Evolutionary conservation across 192 early-diverging fungal species (phyloP).

Genomic region (Linnemannia exigua): DNA sequence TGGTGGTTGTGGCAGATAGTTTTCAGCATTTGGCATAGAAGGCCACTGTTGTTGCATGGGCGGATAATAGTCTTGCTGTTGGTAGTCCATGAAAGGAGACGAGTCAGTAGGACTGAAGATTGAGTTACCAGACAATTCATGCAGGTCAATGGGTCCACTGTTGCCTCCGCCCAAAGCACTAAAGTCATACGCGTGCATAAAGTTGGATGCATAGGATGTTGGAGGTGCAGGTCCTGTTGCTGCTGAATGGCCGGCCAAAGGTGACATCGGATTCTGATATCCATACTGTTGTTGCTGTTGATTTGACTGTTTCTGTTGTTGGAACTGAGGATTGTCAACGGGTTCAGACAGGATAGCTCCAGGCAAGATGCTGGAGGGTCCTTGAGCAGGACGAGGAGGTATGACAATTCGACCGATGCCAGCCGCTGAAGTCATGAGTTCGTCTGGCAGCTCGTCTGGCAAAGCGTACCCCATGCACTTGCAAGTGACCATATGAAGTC

Average conservation of each 20-base stretch:
- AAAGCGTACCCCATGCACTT: conserved; percentile 30
- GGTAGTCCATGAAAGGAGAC: not conserved
- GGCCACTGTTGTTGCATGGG: conserved; percentile 19
- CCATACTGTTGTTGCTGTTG: not conserved
- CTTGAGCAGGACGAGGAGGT: conserved; percentile 39
- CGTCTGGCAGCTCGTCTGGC: conserved; percentile 43
- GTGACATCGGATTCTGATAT: not conserved
- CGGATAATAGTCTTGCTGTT: not conserved
- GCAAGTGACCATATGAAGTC: conserved; percentile 47
- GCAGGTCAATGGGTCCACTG: not conserved
- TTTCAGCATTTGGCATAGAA: not conserved
- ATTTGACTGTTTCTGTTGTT: not conserved
- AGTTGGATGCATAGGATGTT: conserved; percentile 11
- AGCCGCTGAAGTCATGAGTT: conserved; percentile 52
- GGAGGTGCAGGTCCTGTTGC: not conserved
- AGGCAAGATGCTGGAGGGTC: conserved; percentile 25
- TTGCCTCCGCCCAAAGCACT: not conserved
- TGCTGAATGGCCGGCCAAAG: not conserved
- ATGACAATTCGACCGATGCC: conserved; percentile 25
- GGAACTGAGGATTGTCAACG: not conserved
- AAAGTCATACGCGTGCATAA: conserved; percentile 13
- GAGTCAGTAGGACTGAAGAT: not conserved
- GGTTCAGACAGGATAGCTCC: not conserved
- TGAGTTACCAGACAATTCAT: not conserved
- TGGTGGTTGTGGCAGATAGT: not conserved